Conservation (phyloP, 306 rosid genomes). For the cucumber (Cucumis sativus) region Cucumber_9930_V3 NC_026659.2:2269001-2269500, state of each 20-base stretch:
- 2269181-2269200: slow-evolving; percentile 44
- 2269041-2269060: slow-evolving; percentile 34
- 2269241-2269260: slow-evolving; percentile 56
- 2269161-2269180: slow-evolving; percentile 65
- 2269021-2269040: slow-evolving; percentile 63
- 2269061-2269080: slow-evolving; percentile 77
- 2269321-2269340: slow-evolving; percentile 33
- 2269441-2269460: slow-evolving; percentile 93
- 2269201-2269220: slow-evolving; percentile 58
- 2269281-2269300: slow-evolving; percentile 40
- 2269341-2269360: slow-evolving; percentile 58
- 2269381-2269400: slow-evolving; percentile 81
- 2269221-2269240: slow-evolving; percentile 58
- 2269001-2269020: slow-evolving; percentile 78
- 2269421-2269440: slow-evolving; percentile 54
- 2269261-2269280: slow-evolving; percentile 69
- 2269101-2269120: slow-evolving; percentile 69
- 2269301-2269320: slow-evolving; percentile 37
- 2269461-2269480: slow-evolving; percentile 71
- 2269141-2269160: slow-evolving; percentile 68
- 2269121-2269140: slow-evolving; percentile 62
- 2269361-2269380: slow-evolving; percentile 49
- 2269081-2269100: slow-evolving; percentile 50
- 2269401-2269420: slow-evolving; percentile 83
- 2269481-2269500: slow-evolving; percentile 67